phyloP scores from a whole-genome alignment of 305 asterid genomes.

The Petunia hybrid region DNA sequence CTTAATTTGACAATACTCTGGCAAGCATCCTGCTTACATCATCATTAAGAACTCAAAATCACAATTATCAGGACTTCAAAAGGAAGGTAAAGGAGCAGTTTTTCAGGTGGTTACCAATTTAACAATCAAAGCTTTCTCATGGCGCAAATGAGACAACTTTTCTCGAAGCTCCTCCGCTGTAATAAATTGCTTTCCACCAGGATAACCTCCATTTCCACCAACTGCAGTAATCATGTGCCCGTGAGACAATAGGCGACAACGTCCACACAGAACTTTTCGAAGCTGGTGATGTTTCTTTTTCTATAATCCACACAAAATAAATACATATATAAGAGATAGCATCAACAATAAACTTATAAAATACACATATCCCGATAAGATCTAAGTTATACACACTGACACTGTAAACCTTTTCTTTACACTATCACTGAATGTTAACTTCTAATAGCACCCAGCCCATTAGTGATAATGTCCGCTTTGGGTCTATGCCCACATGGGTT shows the following conservation, averaged over 20 bases:
- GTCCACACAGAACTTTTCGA: conserved; percentile 81
- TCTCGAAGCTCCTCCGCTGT: conserved; percentile 96
- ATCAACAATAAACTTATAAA: background rate
- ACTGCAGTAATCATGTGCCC: conserved; percentile 99
- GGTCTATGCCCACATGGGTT: too few species aligned
- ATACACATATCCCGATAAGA: background rate
- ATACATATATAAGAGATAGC: background rate
- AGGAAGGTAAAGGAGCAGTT: background rate
- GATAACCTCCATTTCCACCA: conserved; percentile 98
- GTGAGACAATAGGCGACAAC: conserved; percentile 92
- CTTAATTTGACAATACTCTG: background rate
- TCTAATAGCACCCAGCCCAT: background rate
- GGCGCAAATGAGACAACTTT: conserved; percentile 83
- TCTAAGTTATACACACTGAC: too few species aligned
- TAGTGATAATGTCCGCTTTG: too few species aligned
- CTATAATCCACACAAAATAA: conserved; percentile 49
- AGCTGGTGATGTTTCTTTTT: conserved; percentile 94
- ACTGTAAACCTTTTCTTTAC: too few species aligned
- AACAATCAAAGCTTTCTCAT: conserved; percentile 81
- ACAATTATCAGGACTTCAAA: background rate
- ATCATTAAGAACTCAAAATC: background rate
- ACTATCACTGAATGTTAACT: background rate
- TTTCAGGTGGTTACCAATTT: conserved; percentile 63
- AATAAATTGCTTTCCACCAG: conserved; percentile 96
- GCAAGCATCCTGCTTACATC: conserved; percentile 2